phyloP scores from a whole-genome alignment of 2,329 filamentous ascomycete genomes.

The Alternaria solani region DNA sequence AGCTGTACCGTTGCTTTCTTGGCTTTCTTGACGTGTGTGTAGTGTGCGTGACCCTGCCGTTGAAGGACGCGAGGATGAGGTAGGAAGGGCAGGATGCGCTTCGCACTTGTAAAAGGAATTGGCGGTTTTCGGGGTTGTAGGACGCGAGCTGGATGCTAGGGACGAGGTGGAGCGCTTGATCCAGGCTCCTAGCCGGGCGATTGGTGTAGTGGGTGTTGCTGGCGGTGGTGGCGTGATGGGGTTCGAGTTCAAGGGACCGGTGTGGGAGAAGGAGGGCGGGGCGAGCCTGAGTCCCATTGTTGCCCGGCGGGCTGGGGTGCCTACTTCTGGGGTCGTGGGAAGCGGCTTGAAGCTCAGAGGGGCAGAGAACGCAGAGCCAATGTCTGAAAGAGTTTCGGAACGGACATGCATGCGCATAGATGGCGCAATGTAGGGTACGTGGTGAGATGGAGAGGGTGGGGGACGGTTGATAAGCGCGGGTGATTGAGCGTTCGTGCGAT shows the following conservation, averaged over 20 bases:
- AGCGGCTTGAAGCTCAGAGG: conserved; percentile 45
- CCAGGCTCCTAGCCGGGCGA: conserved; percentile 46
- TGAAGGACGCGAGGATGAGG: conserved; percentile 27
- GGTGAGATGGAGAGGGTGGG: conserved; percentile 48
- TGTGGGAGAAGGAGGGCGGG: conserved; percentile 30
- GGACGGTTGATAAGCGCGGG: conserved; percentile 38
- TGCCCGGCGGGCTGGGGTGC: conserved; percentile 15
- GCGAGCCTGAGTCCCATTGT: conserved; percentile 38
- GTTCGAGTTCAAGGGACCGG: conserved; percentile 45
- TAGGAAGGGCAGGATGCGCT: conserved; percentile 10
- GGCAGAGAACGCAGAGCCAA: conserved; percentile 57
- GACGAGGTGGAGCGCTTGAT: conserved; percentile 44
- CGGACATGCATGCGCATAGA: conserved; percentile 56
- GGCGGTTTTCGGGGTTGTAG: conserved; percentile 18
- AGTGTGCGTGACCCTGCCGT: conserved; percentile 31
- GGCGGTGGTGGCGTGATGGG: conserved; percentile 47
- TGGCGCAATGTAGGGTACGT: conserved; percentile 58
- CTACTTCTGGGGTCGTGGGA: conserved; percentile 27
- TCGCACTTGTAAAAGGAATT: conserved; percentile 45
- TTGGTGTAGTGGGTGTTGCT: conserved; percentile 44
- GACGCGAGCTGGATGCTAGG: conserved; percentile 27
- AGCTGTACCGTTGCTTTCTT: conserved; percentile 38
- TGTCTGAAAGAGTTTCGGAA: conserved; percentile 58
- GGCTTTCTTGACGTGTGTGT: conserved; percentile 43
- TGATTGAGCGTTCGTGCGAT: conserved; percentile 40